Conservation (phyloP, 129 eudicot genomes). For the Flaveria brownii region DNA sequence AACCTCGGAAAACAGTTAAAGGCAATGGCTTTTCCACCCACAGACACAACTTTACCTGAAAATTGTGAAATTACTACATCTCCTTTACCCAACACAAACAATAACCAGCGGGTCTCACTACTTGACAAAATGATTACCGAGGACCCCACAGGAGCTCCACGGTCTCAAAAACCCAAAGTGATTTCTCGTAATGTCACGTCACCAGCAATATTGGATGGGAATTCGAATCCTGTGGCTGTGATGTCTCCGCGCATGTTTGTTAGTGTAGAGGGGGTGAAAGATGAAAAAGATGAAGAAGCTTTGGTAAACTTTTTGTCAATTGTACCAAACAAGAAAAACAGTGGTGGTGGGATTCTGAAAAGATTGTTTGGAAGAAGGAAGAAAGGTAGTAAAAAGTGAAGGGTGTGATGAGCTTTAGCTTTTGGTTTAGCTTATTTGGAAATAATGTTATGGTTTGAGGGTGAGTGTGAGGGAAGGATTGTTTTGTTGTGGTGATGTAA, state of each 20-base stretch:
- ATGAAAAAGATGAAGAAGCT: conserved; percentile 41
- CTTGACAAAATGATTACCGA: conserved; percentile 71
- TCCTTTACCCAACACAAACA: conserved; percentile 15
- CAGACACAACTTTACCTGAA: conserved; percentile 29
- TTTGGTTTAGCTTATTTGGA: conserved; percentile 11
- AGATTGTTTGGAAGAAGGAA: conserved; percentile 63
- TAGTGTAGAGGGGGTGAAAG: conserved; percentile 43
- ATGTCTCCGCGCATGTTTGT: conserved; percentile 42
- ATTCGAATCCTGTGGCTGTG: conserved; percentile 10
- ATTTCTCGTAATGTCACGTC: conserved; percentile 31
- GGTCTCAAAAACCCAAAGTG: conserved; percentile 43
- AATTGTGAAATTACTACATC: conserved; percentile 28
- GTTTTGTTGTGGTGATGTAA: conserved; percentile 28
- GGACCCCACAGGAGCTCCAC: conserved; percentile 39
- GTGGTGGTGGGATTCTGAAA: conserved; percentile 63
- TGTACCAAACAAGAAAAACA: conserved; percentile 53
- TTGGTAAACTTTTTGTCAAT: conserved; percentile 55
- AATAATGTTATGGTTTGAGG: conserved; percentile 30
- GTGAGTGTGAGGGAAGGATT: conserved; percentile 10
- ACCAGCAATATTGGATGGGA: conserved; percentile 33
- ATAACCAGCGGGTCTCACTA: conserved; percentile 47
- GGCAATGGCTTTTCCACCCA: conserved; percentile 42
- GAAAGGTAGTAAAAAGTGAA: conserved; percentile 35
- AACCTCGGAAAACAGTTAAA: conserved; percentile 69
- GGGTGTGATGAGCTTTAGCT: conserved; percentile 22